Evolutionary conservation across 176 grass and related monocot species (phyloP).

Genomic region (Aegilops bicornis): DNA sequence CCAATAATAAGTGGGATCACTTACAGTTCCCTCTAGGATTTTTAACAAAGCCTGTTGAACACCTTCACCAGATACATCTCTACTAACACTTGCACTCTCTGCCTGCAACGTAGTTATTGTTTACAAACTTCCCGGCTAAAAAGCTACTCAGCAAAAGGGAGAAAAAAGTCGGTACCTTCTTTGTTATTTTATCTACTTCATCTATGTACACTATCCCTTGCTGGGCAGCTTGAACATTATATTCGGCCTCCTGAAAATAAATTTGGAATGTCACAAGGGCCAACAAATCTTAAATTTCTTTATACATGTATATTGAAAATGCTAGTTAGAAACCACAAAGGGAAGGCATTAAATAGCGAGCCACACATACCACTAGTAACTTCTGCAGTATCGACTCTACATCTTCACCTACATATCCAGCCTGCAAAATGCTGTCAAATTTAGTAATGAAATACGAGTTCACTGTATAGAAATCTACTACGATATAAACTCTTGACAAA

Average conservation of each 20-base stretch:
- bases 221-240: constrained; percentile 94
- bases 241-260: constrained; percentile 78
- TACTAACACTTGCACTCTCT: constrained; percentile 81
- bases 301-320: too few relatives aligned
- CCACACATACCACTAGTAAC: constrained; percentile 75
- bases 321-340: too few relatives aligned
- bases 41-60: constrained; percentile 98
- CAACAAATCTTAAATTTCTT: neutral
- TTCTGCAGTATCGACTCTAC: constrained; percentile 98
- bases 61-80: constrained; percentile 99
- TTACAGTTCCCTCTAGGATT: constrained; percentile 98
- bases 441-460: constrained; percentile 25
- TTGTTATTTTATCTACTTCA: constrained; percentile 99
- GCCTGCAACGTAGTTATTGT: constrained; percentile 50
- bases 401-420: constrained; percentile 99
- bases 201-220: constrained; percentile 99
- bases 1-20: constrained; percentile 35
- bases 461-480: neutral
- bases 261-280: constrained; percentile 22
- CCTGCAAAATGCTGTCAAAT: constrained; percentile 49
- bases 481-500: constrained; percentile 2
- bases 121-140: constrained; percentile 12
- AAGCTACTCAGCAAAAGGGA: neutral
- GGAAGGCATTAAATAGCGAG: constrained; percentile 3
- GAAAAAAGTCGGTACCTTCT: constrained; percentile 51